phyloP scores from a whole-genome alignment of 257 asterid species.

The Fraxinus excelsior region DNA sequence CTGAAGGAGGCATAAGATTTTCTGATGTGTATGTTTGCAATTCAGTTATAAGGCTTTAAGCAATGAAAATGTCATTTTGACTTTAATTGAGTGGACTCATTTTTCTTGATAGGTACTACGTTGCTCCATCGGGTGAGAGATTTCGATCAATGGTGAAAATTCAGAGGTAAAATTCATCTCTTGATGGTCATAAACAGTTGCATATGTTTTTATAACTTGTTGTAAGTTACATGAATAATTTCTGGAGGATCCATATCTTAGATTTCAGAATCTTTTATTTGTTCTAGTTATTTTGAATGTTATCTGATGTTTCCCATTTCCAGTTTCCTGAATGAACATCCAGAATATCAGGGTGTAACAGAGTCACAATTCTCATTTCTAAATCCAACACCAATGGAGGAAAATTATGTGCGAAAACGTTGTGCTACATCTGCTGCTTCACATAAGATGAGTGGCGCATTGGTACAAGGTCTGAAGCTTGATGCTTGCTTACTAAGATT shows the following conservation, averaged over 20 bases:
- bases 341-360: conserved; percentile 43
- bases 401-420: conserved; percentile 53
- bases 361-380: conserved; percentile 60
- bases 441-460: conserved; percentile 21
- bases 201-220: not conserved
- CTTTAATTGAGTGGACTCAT: not conserved
- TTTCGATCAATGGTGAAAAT: conserved; percentile 24
- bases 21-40: conserved; percentile 48
- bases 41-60: not conserved
- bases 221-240: not conserved
- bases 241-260: not conserved
- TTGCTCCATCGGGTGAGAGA: conserved; percentile 22
- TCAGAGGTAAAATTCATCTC: not conserved
- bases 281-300: not conserved
- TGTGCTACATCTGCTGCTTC: conserved; percentile 25
- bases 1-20: conserved; percentile 51
- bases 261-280: not conserved
- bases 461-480: conserved; percentile 17
- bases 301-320: conserved; percentile 7
- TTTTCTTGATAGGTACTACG: conserved; percentile 23
- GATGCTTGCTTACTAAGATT: not conserved
- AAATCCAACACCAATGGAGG: conserved; percentile 65
- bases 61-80: not conserved
- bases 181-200: not conserved
- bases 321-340: conserved; percentile 60